Conservation (phyloP, 1,284 basidiomycete species). For the Heterobasidion occidentale region DNA sequence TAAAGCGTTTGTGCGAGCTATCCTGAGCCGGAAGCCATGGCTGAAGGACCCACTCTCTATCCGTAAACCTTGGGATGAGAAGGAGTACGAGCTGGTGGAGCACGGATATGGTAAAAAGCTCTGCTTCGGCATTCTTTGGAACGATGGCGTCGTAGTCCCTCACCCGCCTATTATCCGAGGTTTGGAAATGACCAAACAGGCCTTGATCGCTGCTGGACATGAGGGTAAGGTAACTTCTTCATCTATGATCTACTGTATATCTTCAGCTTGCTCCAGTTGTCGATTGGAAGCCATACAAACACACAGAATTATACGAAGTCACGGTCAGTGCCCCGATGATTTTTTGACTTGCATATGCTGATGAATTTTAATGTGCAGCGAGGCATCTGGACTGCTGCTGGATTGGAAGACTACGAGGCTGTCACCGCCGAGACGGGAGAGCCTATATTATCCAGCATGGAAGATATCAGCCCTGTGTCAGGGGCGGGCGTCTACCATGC, state of each 20-base stretch:
- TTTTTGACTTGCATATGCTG: not conserved
- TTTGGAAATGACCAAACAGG: constrained; percentile 46
- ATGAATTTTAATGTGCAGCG: constrained; percentile 8
- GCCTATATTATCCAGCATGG: constrained; percentile 25
- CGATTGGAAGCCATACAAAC: constrained; percentile 43
- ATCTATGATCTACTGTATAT: not conserved
- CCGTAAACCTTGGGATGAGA: constrained; percentile 59
- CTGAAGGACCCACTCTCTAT: constrained; percentile 54
- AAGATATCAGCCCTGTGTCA: constrained; percentile 4
- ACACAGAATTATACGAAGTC: constrained; percentile 40
- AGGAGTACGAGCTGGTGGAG: constrained; percentile 48
- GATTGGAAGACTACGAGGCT: constrained; percentile 18
- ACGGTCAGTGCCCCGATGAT: constrained; percentile 24
- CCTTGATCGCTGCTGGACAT: constrained; percentile 62
- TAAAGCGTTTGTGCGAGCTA: constrained; percentile 54
- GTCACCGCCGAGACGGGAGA: constrained; percentile 21
- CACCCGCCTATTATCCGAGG: constrained; percentile 67
- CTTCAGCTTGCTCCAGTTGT: constrained; percentile 26
- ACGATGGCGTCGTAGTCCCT: constrained; percentile 57
- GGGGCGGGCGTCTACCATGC: constrained; percentile 6
- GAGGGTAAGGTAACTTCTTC: constrained; percentile 31
- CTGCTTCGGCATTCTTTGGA: constrained; percentile 56
- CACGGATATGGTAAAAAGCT: constrained; percentile 50
- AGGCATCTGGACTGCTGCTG: constrained; percentile 25
- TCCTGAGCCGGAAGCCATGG: constrained; percentile 60